These are phyloP conservation scores for Leucocoprinus leucothites DNA, from an alignment of 768 basidiomycete species.

Conservation along the genomic window DNA sequence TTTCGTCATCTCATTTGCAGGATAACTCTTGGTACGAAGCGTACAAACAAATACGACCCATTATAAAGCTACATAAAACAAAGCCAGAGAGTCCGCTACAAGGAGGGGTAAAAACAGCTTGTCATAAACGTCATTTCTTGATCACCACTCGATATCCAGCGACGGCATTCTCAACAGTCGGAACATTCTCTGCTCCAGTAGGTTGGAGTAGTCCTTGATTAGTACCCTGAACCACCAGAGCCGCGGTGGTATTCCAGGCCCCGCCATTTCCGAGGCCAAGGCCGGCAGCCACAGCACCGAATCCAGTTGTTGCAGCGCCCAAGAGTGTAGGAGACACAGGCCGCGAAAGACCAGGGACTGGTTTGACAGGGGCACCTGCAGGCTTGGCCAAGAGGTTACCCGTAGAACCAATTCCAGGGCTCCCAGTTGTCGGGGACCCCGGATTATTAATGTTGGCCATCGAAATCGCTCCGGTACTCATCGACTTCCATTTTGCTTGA, in stretches of 20 bases:
- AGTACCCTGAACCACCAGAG: background rate
- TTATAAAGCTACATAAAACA: too few relatives aligned
- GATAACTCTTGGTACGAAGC: too few relatives aligned
- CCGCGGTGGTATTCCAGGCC: slow-evolving; percentile 2
- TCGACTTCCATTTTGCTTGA: slow-evolving; percentile 34
- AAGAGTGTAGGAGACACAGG: slow-evolving; percentile 7
- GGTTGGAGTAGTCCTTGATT: background rate
- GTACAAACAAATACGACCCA: too few relatives aligned
- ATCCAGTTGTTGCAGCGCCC: slow-evolving; percentile 1
- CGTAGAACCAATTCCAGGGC: background rate
- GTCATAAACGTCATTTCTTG: slow-evolving; percentile 1
- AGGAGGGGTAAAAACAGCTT: too few relatives aligned
- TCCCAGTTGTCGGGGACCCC: background rate
- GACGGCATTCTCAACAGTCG: background rate
- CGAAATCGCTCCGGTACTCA: background rate
- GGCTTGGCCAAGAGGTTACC: background rate
- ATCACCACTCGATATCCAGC: background rate
- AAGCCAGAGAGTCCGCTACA: too few relatives aligned
- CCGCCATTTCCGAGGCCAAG: slow-evolving; percentile 9
- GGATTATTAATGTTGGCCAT: background rate
- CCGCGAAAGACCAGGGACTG: background rate
- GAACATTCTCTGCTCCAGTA: background rate
- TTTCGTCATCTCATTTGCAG: too few relatives aligned
- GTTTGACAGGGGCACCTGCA: background rate
- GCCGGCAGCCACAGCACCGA: slow-evolving; percentile 7